Evolutionary conservation across 1,284 basidiomycete genomes (phyloP), one percentile per base, ranked within the genome.

Genomic region (Cryptococcus floricola): DNA sequence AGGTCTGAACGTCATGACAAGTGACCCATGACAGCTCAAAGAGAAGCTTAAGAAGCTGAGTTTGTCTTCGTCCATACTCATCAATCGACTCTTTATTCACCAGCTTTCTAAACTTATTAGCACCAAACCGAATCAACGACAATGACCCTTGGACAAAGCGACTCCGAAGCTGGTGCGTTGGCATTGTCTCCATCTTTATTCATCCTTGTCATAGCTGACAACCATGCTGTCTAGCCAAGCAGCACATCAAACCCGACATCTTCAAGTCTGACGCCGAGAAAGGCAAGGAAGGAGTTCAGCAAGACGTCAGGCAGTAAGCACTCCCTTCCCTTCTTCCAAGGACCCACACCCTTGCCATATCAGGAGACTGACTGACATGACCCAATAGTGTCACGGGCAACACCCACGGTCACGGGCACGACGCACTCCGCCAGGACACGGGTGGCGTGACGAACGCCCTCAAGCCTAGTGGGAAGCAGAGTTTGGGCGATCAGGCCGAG

Each of bases 251-350:
- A 12, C 60, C 60, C 23, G 58, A 59, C 44, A 31, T 57, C 25
- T 50, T 59, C 54, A 62, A 62, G 39, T 59, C 54, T 9, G 60
- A 62, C 39, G 60, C 52, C 19, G 57, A 59, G 43, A 57, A 57
- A 27, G 53, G 54, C 47, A 59, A 62, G 43, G 57, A 59, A 31
- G 31, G 28, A 14, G 52, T 41, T 25, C 39, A 59, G 34, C 45
- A 55, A 19, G 56, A 42, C 19, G 38, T 62, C 10, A 49, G 56
- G 48, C 49, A 57, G 60, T 59, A 42, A 57, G 60, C 57, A 50
- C 47, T 8, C 39, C 18, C 19, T 6, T 13, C 39, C 37, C 31
- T 34, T 42, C 27, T 14, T 19, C 10, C 8, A 9, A 1, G 19
- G 4, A 19, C 25, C 14, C 31, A 28, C 5, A 14, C 19, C 14